Conservation (phyloP, 2,329 filamentous ascomycete species). For the Apiospora hydei region DNA sequence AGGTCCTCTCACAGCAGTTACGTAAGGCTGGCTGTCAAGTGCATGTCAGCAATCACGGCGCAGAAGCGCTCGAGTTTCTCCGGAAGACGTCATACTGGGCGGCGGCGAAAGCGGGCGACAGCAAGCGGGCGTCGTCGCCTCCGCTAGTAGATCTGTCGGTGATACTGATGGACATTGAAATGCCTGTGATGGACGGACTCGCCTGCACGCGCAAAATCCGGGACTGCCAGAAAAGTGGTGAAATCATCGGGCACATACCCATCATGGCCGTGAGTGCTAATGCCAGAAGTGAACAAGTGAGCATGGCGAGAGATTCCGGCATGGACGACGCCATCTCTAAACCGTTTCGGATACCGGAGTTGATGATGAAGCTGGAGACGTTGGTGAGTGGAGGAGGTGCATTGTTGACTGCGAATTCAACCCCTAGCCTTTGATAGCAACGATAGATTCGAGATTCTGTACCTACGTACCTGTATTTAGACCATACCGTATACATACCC, state of each 20-base stretch:
- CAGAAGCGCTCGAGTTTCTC: slow-evolving; percentile 66
- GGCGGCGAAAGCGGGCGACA: slow-evolving; percentile 36
- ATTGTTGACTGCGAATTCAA: neutral
- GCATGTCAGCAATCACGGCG: slow-evolving; percentile 69
- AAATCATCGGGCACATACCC: slow-evolving; percentile 71
- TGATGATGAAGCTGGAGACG: slow-evolving; percentile 27
- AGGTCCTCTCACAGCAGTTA: slow-evolving; percentile 67
- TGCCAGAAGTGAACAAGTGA: slow-evolving; percentile 76
- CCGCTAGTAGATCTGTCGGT: slow-evolving; percentile 55
- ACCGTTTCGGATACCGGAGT: slow-evolving; percentile 28
- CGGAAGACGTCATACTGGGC: slow-evolving; percentile 64
- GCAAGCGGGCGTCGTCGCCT: neutral
- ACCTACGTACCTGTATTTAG: neutral
- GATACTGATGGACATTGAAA: slow-evolving; percentile 82
- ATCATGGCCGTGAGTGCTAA: slow-evolving; percentile 85
- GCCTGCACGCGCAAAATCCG: slow-evolving; percentile 75
- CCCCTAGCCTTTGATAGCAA: neutral
- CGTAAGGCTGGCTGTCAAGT: slow-evolving; percentile 65
- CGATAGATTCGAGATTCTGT: neutral
- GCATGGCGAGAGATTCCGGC: slow-evolving; percentile 72
- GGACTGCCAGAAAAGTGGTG: slow-evolving; percentile 69
- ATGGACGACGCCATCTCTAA: slow-evolving; percentile 29
- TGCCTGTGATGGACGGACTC: slow-evolving; percentile 85
- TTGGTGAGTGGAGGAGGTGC: slow-evolving; percentile 21
- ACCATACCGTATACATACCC: neutral